A percentile compares a stretch with the other conserved stretches of the same genome.
These are phyloP conservation scores for Xylariaceae sp. DNA, from an alignment of 2,329 filamentous ascomycete species.

Conservation along the genomic window DNA sequence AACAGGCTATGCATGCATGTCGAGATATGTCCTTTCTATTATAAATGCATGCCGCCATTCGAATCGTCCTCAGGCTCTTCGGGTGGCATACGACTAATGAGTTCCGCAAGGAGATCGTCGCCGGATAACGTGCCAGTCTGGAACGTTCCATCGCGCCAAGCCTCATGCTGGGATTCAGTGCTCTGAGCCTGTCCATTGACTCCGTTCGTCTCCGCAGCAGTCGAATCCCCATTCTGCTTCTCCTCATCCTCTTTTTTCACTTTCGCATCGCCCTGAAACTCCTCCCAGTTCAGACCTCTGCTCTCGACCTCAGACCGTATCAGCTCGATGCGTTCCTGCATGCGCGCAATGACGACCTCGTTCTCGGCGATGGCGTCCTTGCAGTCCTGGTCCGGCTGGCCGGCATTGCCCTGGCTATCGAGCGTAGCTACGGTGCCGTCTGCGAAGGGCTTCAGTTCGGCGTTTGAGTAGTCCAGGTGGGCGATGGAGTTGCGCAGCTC, in stretches of 20 bases:
- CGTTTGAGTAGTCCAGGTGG: slow-evolving; percentile 69
- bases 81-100: slow-evolving; percentile 51
- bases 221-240: slow-evolving; percentile 2
- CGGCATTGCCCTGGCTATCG: slow-evolving; percentile 25
- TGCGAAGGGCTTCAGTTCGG: slow-evolving; percentile 64
- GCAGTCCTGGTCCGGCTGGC: slow-evolving; percentile 61
- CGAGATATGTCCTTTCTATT: not conserved
- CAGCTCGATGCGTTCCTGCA: slow-evolving; percentile 60
- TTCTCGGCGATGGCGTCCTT: slow-evolving; percentile 70
- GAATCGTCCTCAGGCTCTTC: slow-evolving; percentile 40
- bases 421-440: slow-evolving; percentile 40
- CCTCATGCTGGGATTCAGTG: slow-evolving; percentile 32
- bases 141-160: slow-evolving; percentile 61
- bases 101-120: slow-evolving; percentile 51
- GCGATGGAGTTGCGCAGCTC: slow-evolving; percentile 70
- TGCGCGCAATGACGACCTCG: slow-evolving; percentile 60
- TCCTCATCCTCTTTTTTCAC: not conserved
- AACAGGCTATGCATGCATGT: not conserved
- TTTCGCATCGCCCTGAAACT: slow-evolving; percentile 44
- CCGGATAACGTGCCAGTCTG: slow-evolving; percentile 53
- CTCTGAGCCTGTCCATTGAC: slow-evolving; percentile 25
- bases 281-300: slow-evolving; percentile 52
- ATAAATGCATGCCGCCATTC: slow-evolving; percentile 60
- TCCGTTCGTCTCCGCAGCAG: slow-evolving; percentile 18
- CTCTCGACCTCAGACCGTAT: slow-evolving; percentile 60